Conservation (phyloP, 192 early-diverging fungal species). For the Podila horticola region DNA sequence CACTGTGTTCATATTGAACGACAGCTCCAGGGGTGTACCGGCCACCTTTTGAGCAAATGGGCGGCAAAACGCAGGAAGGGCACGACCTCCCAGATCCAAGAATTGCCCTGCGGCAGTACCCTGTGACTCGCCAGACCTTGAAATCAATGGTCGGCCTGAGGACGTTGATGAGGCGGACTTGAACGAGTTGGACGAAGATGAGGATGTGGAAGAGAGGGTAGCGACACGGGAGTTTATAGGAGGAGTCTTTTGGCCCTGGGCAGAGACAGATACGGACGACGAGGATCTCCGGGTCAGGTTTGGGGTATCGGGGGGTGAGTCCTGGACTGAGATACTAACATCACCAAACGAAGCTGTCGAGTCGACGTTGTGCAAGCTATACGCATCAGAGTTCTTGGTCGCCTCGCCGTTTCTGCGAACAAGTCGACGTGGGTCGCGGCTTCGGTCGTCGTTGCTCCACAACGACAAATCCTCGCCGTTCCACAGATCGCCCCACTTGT, state of each 20-base stretch:
- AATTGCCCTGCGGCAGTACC: not conserved
- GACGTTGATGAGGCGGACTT: slow-evolving; percentile 6
- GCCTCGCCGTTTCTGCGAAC: slow-evolving; percentile 3
- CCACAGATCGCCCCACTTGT: slow-evolving; percentile 64
- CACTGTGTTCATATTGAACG: slow-evolving; percentile 43
- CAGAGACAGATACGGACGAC: not conserved
- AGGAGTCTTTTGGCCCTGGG: not conserved
- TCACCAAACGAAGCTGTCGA: not conserved
- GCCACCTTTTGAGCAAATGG: slow-evolving; percentile 52
- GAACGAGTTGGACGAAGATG: slow-evolving; percentile 13
- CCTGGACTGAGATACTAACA: slow-evolving; percentile 12
- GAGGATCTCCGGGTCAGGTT: not conserved
- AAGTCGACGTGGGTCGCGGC: slow-evolving; percentile 13
- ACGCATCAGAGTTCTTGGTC: slow-evolving; percentile 6
- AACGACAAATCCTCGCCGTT: slow-evolving; percentile 65
- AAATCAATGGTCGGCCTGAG: slow-evolving; percentile 5
- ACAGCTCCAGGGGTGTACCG: slow-evolving; percentile 41
- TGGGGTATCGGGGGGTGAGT: slow-evolving; percentile 7
- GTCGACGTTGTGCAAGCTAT: slow-evolving; percentile 12
- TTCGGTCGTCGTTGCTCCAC: slow-evolving; percentile 39
- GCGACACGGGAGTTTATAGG: slow-evolving; percentile 4
- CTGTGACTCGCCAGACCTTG: not conserved
- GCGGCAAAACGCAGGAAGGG: slow-evolving; percentile 41
- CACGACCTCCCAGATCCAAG: slow-evolving; percentile 37
- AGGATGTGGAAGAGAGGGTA: slow-evolving; percentile 7